Conservation (phyloP, 257 asterid genomes). For the Nicotiana knightiana region DNA sequence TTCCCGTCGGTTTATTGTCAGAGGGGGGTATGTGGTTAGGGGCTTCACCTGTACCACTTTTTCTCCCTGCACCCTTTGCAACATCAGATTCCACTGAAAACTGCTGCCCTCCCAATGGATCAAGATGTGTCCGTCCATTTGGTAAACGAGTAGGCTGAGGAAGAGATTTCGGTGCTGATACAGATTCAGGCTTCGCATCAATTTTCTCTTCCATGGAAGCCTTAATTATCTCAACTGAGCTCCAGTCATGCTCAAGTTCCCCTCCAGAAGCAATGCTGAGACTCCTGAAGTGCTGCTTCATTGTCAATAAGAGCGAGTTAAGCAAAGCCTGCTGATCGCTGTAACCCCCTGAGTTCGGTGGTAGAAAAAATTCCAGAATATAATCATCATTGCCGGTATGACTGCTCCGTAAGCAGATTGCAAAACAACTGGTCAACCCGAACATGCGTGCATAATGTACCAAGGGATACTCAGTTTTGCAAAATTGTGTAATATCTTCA, state of each 20-base stretch:
- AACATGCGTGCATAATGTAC: conserved; percentile 22
- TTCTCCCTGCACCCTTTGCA: conserved; percentile 29
- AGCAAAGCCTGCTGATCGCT: conserved; percentile 49
- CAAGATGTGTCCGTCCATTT: conserved; percentile 32
- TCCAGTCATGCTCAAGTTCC: conserved; percentile 62
- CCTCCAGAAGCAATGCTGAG: conserved; percentile 77
- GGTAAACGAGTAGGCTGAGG: conserved; percentile 26
- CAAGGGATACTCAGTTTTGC: conserved; percentile 25
- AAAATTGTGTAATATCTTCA: conserved; percentile 12
- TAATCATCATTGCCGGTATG: conserved; percentile 2
- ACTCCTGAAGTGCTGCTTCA: conserved; percentile 73
- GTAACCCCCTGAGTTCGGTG: conserved; percentile 18
- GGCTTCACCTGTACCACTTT: conserved; percentile 24
- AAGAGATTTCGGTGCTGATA: conserved; percentile 21
- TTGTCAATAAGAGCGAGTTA: conserved; percentile 58
- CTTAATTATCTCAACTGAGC: conserved; percentile 58
- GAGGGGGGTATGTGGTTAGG: conserved; percentile 28
- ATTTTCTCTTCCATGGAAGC: conserved; percentile 41
- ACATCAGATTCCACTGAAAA: conserved; percentile 25
- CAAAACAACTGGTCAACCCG: conserved; percentile 16
- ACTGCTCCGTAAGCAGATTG: conserved; percentile 11
- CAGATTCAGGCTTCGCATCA: conserved; percentile 28
- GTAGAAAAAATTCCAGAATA: conserved; percentile 23
- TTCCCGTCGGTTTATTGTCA: conserved; percentile 36
- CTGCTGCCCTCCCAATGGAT: conserved; percentile 29